Base-by-base conservation (phyloP, 352 stramenopile genomes). In the Phytophthora quininea region DNA sequence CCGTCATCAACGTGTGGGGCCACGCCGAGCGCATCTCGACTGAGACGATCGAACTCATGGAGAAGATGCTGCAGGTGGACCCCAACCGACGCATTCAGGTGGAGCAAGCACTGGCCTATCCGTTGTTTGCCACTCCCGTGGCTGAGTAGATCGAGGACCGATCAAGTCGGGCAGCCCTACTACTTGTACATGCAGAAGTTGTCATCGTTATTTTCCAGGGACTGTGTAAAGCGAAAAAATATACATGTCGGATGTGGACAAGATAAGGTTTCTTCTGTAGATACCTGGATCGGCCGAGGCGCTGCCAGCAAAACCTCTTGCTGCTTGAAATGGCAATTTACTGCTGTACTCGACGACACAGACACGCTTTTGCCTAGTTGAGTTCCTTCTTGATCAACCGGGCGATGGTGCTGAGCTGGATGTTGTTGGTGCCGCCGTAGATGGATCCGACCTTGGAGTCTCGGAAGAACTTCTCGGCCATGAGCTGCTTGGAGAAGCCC, bases 361-460 rank as follows among this genome's bases (percentile, higher is more conserved):
- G 19, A 24, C 19, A 24, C 0, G 35, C 35, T 11, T 40, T 10
- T 33, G 8, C 47, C 59, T 70, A 85, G 31, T 73, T 64, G 15
- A 86, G 86, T 43, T 94, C 85, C 54, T 84, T 64, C 69, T 90
- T 87, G 59, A 95, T 72, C 31, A 94, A 59, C 48, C 92, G 89
- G 52, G 88, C 88, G 50, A 96, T 96, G 33, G 86, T 95, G 59
- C 79, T 92, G 38, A 98, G 86, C 83, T 98, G 93, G 64, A 98
- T 97, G 69, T 98, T 98, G 67, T 80, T 97, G 11, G 93, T 98
- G 24, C 96, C 96, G 72, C 98, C 96, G 76, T 98, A 98, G 63
- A 98, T 98, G 24, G 85, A 89, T 35, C 93, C 93, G 55, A 98
- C 96, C 76, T 98, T 98, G 76, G 90, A 97, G 82, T 98, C 96